phyloP scores from a whole-genome alignment of 2,329 filamentous ascomycete genomes.

The Pestalotiopsis sp. region DNA sequence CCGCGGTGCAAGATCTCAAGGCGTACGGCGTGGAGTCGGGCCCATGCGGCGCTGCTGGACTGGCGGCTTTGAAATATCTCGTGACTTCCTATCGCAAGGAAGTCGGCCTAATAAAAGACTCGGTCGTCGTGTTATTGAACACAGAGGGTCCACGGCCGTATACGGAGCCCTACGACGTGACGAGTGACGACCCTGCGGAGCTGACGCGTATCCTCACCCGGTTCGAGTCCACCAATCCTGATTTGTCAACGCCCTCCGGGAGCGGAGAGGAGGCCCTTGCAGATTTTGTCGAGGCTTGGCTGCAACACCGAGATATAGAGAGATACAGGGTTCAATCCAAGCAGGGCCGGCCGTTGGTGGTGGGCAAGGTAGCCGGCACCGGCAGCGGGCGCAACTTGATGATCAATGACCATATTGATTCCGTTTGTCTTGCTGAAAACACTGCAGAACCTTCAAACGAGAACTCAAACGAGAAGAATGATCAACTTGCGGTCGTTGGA shows the following conservation, averaged over 20 bases:
- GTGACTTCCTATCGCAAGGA: constrained; percentile 33
- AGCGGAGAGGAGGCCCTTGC: constrained; percentile 49
- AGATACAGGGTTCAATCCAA: constrained; percentile 49
- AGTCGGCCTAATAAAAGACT: constrained; percentile 44
- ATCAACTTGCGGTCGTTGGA: constrained; percentile 42
- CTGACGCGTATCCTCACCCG: constrained; percentile 47
- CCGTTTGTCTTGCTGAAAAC: constrained; percentile 50
- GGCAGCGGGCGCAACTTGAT: constrained; percentile 51
- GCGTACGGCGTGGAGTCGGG: constrained; percentile 27
- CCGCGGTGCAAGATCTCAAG: constrained; percentile 57
- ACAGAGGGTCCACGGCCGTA: constrained; percentile 67
- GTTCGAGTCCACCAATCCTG: constrained; percentile 53
- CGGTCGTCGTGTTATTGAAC: constrained; percentile 66
- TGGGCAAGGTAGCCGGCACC: constrained; percentile 48
- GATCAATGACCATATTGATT: constrained; percentile 57
- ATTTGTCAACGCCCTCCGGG: constrained; percentile 41
- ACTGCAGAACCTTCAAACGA: constrained; percentile 43
- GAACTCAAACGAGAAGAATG: constrained; percentile 20
- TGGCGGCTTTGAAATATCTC: constrained; percentile 57
- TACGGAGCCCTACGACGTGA: constrained; percentile 33
- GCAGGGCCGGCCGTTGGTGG: constrained; percentile 50
- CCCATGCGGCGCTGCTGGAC: constrained; percentile 42
- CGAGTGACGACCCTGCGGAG: constrained; percentile 40
- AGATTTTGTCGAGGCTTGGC: constrained; percentile 50
- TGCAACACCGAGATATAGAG: constrained; percentile 53